These are phyloP conservation scores for Hura crepitans DNA, from an alignment of 441 rosid species.

Conservation along the genomic window DNA sequence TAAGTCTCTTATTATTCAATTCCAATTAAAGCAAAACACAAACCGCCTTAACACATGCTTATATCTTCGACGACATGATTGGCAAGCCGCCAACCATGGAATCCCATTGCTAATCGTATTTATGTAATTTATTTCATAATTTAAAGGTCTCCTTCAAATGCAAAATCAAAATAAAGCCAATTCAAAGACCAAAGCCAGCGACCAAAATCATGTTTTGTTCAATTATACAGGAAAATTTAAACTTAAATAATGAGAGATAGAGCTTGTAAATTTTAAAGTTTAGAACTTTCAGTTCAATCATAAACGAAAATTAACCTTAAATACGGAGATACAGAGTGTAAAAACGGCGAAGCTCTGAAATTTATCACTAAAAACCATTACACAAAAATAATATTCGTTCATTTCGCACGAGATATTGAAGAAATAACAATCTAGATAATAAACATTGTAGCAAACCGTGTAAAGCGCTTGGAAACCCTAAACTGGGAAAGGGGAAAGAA, in stretches of 20 bases:
- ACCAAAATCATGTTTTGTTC: neutral
- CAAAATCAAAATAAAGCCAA: neutral
- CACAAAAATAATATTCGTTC: neutral
- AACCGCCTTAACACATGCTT: neutral
- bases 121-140: neutral
- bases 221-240: neutral
- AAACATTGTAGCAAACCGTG: neutral
- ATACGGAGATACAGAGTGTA: neutral
- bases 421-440: neutral
- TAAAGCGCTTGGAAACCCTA: neutral
- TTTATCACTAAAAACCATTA: neutral
- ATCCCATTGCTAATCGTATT: neutral
- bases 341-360: neutral
- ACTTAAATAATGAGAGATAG: neutral
- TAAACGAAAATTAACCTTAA: neutral
- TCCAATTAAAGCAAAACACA: neutral
- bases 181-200: neutral
- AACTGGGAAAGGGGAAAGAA: neutral
- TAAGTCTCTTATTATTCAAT: neutral
- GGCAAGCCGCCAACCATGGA: neutral
- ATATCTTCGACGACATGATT: neutral
- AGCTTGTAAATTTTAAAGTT: neutral
- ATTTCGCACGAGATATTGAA: neutral
- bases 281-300: neutral
- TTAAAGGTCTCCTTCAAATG: neutral